Conservation (phyloP, 2,329 filamentous ascomycete genomes). For the Penicillium aurantiogriseum region DNA sequence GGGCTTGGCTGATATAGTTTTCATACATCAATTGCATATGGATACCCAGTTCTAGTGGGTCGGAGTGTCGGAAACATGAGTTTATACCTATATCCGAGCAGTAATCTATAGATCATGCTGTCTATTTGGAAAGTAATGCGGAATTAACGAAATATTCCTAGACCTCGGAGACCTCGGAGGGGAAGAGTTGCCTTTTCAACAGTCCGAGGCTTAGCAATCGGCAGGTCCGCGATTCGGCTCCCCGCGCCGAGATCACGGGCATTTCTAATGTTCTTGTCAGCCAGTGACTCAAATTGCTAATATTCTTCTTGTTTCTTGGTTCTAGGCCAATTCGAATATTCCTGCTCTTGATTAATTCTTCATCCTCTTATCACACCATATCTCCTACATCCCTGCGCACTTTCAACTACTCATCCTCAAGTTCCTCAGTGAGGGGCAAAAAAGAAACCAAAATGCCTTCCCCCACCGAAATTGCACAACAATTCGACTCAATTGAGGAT, state of each 20-base stretch:
- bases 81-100: not conserved
- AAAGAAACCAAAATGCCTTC: conserved; percentile 33
- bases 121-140: not conserved
- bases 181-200: not conserved
- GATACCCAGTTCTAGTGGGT: not conserved
- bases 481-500: conserved; percentile 45
- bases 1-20: conserved; percentile 14
- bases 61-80: not conserved
- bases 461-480: conserved; percentile 32
- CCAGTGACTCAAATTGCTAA: conserved; percentile 11
- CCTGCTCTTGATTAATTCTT: not conserved
- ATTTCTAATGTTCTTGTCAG: conserved; percentile 29
- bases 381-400: not conserved
- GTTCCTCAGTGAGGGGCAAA: conserved; percentile 29
- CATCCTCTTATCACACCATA: not conserved
- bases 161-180: conserved; percentile 7
- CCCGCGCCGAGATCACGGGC: conserved; percentile 22
- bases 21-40: not conserved
- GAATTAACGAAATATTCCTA: not conserved
- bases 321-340: not conserved
- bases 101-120: not conserved
- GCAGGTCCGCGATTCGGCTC: conserved; percentile 16
- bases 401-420: conserved; percentile 6
- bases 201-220: conserved; percentile 12
- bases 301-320: not conserved